Evolutionary conservation across 2,329 filamentous ascomycete genomes (phyloP).

Genomic region (Didymella segeticola): DNA sequence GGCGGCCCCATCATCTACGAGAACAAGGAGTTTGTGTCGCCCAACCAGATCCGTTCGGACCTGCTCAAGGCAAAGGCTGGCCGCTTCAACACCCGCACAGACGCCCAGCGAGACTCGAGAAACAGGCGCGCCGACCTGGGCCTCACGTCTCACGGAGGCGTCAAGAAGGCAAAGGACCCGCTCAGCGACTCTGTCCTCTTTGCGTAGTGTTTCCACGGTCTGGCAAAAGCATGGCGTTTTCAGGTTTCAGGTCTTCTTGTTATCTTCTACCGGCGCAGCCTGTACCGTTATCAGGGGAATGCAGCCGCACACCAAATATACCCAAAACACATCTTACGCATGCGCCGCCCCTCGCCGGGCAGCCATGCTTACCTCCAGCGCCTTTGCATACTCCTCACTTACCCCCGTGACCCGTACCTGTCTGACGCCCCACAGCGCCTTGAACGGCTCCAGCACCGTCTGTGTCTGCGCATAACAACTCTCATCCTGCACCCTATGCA

Average conservation of each 20-base stretch:
- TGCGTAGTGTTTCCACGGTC: conserved; percentile 58
- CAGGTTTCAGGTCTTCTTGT: conserved; percentile 16
- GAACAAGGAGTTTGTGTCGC: conserved; percentile 96
- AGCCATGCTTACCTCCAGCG: conserved; percentile 45
- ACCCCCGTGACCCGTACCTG: conserved; percentile 50
- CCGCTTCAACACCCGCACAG: conserved; percentile 77
- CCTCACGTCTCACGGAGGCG: conserved; percentile 70
- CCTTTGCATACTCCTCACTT: conserved; percentile 45
- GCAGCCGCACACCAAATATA: conserved; percentile 29
- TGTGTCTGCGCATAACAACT: conserved; percentile 48
- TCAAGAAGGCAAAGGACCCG: conserved; percentile 68
- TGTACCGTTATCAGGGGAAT: conserved; percentile 5
- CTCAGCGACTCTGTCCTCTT: conserved; percentile 81
- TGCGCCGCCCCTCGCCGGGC: conserved; percentile 23
- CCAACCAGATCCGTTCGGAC: conserved; percentile 91
- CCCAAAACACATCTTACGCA: conserved; percentile 29
- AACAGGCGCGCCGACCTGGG: conserved; percentile 80
- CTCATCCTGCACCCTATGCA: conserved; percentile 44
- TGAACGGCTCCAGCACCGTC: conserved; percentile 53
- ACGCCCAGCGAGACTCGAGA: conserved; percentile 74
- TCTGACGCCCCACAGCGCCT: conserved; percentile 45
- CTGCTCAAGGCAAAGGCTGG: conserved; percentile 77
- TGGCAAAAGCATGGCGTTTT: conserved; percentile 30
- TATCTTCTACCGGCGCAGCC: conserved; percentile 17
- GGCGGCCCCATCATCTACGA: conserved; percentile 97